phyloP scores from a whole-genome alignment of 306 rosid species.

The Vicia sativa region DNA sequence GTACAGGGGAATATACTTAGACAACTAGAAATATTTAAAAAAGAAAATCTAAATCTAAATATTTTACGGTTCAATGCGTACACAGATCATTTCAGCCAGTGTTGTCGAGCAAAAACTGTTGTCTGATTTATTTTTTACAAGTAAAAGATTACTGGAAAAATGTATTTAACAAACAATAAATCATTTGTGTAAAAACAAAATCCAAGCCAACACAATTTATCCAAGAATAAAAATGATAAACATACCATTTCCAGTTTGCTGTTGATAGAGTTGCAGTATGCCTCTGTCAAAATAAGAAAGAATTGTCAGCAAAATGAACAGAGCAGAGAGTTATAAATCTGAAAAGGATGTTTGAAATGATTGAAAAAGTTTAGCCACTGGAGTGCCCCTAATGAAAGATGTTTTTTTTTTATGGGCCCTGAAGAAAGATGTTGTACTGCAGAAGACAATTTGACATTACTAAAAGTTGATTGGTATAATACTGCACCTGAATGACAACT shows the following conservation, averaged over 20 bases:
- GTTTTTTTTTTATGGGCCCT: no score
- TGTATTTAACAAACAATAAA: slow-evolving; percentile 24
- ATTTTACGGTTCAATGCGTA: slow-evolving; percentile 2
- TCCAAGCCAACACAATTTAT: slow-evolving; percentile 19
- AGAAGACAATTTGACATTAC: slow-evolving; percentile 17
- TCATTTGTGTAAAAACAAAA: slow-evolving; percentile 13
- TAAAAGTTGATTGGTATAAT: slow-evolving; percentile 16
- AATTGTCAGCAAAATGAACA: slow-evolving; percentile 37
- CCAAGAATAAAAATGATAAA: slow-evolving; percentile 19
- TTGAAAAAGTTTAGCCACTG: slow-evolving; percentile 10
- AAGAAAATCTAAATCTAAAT: background rate
- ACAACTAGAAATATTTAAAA: slow-evolving; percentile 9
- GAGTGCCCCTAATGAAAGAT: slow-evolving; percentile 5
- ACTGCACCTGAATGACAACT: slow-evolving; percentile 18
- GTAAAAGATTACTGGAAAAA: background rate
- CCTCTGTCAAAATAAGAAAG: slow-evolving; percentile 61
- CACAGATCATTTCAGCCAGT: slow-evolving; percentile 15
- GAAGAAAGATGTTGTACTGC: slow-evolving; percentile 13
- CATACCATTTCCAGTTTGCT: slow-evolving; percentile 84
- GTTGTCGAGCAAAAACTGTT: slow-evolving; percentile 10
- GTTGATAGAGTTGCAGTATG: slow-evolving; percentile 68
- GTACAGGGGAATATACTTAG: slow-evolving; percentile 28
- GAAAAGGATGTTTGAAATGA: slow-evolving; percentile 21
- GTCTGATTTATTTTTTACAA: background rate
- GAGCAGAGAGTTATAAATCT: slow-evolving; percentile 2